Conservation (phyloP, 352 stramenopile species). For the Globisporangium nodosum region DNA sequence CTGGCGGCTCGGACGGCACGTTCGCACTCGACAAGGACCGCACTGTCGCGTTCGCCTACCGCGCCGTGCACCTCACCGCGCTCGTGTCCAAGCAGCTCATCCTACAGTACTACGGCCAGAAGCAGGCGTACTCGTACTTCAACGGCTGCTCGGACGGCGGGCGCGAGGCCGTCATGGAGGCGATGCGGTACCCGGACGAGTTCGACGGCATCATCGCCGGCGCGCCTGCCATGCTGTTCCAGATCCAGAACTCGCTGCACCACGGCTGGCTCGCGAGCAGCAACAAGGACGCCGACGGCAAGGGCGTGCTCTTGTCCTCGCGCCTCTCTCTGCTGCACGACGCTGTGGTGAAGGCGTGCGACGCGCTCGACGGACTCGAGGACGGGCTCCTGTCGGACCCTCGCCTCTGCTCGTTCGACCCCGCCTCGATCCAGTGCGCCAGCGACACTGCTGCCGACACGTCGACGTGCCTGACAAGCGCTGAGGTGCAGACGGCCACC, state of each 20-base stretch:
- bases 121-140: constrained; percentile 31
- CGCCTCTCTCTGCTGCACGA: constrained; percentile 28
- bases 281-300: constrained; percentile 24
- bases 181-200: constrained; percentile 16
- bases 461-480: constrained; percentile 27
- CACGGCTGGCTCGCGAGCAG: constrained; percentile 15
- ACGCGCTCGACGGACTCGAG: background rate
- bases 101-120: constrained; percentile 27
- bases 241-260: constrained; percentile 17
- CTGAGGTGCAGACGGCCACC: constrained; percentile 21
- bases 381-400: background rate
- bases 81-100: constrained; percentile 32
- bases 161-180: constrained; percentile 17
- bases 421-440: background rate
- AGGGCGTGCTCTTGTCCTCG: constrained; percentile 20
- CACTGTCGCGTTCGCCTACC: constrained; percentile 27
- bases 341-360: constrained; percentile 10
- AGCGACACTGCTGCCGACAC: constrained; percentile 22
- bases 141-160: constrained; percentile 20
- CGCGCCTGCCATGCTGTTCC: constrained; percentile 14
- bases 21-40: constrained; percentile 20
- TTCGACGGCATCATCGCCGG: constrained; percentile 19
- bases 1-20: constrained; percentile 21
- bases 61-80: constrained; percentile 26
- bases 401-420: background rate